These are phyloP conservation scores for Melanomma pulvis-pyrius DNA, from an alignment of 495 filamentous ascomycete species.

Conservation along the genomic window DNA sequence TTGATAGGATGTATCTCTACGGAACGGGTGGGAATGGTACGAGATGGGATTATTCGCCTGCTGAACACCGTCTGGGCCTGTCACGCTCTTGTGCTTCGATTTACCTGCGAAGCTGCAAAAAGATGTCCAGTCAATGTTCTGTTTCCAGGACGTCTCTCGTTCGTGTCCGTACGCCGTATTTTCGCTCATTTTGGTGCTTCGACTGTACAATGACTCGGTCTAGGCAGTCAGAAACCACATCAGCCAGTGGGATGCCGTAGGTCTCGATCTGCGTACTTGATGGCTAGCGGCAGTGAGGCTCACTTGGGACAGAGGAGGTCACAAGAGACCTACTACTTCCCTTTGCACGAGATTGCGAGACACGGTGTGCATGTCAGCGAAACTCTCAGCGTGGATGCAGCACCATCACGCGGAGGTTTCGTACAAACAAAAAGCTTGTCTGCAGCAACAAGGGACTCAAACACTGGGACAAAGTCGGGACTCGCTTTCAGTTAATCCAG, in stretches of 20 bases:
- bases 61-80: not conserved
- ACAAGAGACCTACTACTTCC: slow-evolving; percentile 17
- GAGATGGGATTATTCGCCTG: slow-evolving; percentile 20
- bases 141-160: not conserved
- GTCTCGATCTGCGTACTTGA: slow-evolving; percentile 3
- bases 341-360: slow-evolving; percentile 52
- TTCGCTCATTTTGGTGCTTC: slow-evolving; percentile 19
- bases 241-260: slow-evolving; percentile 21
- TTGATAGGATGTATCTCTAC: slow-evolving; percentile 14
- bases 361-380: slow-evolving; percentile 54
- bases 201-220: slow-evolving; percentile 20
- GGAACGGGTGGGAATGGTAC: slow-evolving; percentile 20
- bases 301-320: slow-evolving; percentile 11
- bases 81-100: slow-evolving; percentile 17
- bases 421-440: slow-evolving; percentile 5
- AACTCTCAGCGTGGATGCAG: slow-evolving; percentile 50
- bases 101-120: slow-evolving; percentile 1
- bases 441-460: slow-evolving; percentile 5
- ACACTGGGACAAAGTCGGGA: slow-evolving; percentile 11
- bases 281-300: slow-evolving; percentile 3
- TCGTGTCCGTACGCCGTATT: slow-evolving; percentile 20
- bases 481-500: slow-evolving; percentile 1
- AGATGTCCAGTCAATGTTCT: slow-evolving; percentile 16
- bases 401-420: slow-evolving; percentile 39
- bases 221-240: slow-evolving; percentile 22